These are phyloP conservation scores for Lolium perenne DNA, from an alignment of 176 grass and related monocot species.

Conservation along the genomic window DNA sequence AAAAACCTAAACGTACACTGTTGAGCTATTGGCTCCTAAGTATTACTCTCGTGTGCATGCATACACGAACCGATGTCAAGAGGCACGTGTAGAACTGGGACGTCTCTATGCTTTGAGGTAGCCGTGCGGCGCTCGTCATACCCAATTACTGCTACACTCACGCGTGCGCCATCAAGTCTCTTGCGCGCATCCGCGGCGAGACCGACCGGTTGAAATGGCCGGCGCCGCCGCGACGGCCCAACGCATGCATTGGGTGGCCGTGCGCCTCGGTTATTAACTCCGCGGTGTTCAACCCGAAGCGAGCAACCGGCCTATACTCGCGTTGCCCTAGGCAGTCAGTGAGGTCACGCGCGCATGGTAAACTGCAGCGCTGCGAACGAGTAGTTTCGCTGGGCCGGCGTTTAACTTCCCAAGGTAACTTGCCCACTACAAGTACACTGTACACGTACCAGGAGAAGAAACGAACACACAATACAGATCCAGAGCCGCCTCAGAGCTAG, in stretches of 20 bases:
- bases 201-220: neutral
- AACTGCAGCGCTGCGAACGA: neutral
- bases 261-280: neutral
- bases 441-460: neutral
- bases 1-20: too few relatives aligned
- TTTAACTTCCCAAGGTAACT: neutral
- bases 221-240: neutral
- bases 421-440: neutral
- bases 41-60: too few relatives aligned
- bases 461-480: neutral
- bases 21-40: too few relatives aligned
- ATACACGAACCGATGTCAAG: too few relatives aligned
- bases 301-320: neutral
- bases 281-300: constrained; percentile 7
- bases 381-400: neutral
- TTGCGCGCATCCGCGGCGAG: neutral
- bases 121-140: too few relatives aligned
- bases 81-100: too few relatives aligned
- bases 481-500: neutral
- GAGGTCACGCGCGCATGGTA: neutral
- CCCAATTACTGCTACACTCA: too few relatives aligned
- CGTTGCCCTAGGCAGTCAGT: neutral
- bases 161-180: neutral
- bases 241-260: neutral
- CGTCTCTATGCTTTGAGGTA: too few relatives aligned